phyloP scores from a whole-genome alignment of 805 yeast species.

The Nakazawaea ambrosiae region DNA sequence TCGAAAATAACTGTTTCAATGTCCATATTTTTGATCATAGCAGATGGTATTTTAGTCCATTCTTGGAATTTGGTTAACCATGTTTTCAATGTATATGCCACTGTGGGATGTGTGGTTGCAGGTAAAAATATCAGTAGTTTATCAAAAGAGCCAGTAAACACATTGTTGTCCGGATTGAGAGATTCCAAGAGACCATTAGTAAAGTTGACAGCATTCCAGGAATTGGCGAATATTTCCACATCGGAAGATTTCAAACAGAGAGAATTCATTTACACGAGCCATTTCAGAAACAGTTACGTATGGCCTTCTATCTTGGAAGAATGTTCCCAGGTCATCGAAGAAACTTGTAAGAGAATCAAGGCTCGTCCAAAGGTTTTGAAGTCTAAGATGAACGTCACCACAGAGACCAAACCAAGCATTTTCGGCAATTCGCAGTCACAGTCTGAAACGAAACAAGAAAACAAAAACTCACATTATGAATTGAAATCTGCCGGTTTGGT shows the following conservation, averaged over 20 bases:
- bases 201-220: slow-evolving; percentile 68
- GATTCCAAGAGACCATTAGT: slow-evolving; percentile 40
- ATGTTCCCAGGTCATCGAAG: slow-evolving; percentile 47
- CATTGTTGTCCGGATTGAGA: slow-evolving; percentile 57
- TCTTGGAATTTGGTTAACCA: slow-evolving; percentile 52
- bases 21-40: slow-evolving; percentile 23
- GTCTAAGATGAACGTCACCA: background rate
- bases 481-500: slow-evolving; percentile 6
- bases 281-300: slow-evolving; percentile 34
- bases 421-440: slow-evolving; percentile 19
- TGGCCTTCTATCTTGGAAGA: slow-evolving; percentile 61
- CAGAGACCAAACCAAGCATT: slow-evolving; percentile 12
- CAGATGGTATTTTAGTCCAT: slow-evolving; percentile 29
- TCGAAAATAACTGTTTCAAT: slow-evolving; percentile 25
- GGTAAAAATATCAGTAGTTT: slow-evolving; percentile 53
- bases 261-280: slow-evolving; percentile 44
- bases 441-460: background rate
- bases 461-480: background rate
- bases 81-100: slow-evolving; percentile 56
- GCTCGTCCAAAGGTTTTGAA: slow-evolving; percentile 11
- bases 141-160: slow-evolving; percentile 54
- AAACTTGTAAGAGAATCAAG: slow-evolving; percentile 35
- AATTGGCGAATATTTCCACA: slow-evolving; percentile 57
- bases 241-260: slow-evolving; percentile 41
- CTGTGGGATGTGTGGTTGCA: slow-evolving; percentile 67